Conservation (phyloP, 2,329 filamentous ascomycete species). For the Hymenotorrendiella dingleyae region DNA sequence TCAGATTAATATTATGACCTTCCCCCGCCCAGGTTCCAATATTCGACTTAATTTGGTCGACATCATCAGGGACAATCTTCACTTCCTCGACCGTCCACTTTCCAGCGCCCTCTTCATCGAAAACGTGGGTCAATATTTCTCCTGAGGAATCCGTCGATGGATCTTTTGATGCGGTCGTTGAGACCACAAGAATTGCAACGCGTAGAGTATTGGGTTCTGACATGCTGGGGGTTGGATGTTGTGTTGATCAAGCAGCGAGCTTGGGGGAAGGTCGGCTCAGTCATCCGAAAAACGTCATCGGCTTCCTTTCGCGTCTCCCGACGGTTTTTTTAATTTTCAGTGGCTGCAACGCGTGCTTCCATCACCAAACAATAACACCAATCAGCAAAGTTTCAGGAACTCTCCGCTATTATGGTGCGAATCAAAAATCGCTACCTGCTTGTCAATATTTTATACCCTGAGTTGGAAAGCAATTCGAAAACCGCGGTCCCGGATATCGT, state of each 20-base stretch:
- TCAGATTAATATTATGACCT: constrained; percentile 59
- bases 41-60: constrained; percentile 66
- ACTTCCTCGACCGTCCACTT: constrained; percentile 67
- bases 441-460: constrained; percentile 87
- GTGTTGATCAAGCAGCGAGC: too few species aligned
- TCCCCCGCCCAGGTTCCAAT: constrained; percentile 70
- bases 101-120: constrained; percentile 58
- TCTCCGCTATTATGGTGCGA: constrained; percentile 66
- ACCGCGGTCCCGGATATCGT: constrained; percentile 52
- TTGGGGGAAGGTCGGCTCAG: not conserved
- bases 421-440: constrained; percentile 94
- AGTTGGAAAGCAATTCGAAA: constrained; percentile 33
- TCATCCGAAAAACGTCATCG: not conserved
- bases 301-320: constrained; percentile 13
- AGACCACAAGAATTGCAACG: constrained; percentile 78
- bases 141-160: constrained; percentile 72
- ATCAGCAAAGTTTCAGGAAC: not conserved
- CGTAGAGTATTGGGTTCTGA: constrained; percentile 44
- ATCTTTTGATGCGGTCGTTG: constrained; percentile 80
- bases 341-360: constrained; percentile 37
- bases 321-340: constrained; percentile 1
- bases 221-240: constrained; percentile 29
- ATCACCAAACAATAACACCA: not conserved
- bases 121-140: constrained; percentile 59
- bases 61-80: constrained; percentile 74